Evolutionary conservation across 176 grass and related monocot genomes (phyloP).

Genomic region (Ananas comosus): DNA sequence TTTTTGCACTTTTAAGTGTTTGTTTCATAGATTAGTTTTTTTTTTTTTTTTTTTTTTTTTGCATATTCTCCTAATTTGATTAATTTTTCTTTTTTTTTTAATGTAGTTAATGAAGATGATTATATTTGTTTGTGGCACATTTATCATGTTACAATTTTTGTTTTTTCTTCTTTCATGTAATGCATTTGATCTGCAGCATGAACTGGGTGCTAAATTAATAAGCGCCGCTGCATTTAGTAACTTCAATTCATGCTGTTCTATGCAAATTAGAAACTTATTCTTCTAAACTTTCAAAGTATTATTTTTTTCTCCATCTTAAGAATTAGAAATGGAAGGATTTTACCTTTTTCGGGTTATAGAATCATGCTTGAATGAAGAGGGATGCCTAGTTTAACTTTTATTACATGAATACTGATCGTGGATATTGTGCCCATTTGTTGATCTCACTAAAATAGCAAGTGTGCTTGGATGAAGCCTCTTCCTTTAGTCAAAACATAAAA

Average conservation of each 20-base stretch:
- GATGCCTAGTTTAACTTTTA: background rate
- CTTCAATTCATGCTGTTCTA: no score
- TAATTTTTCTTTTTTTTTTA: no score
- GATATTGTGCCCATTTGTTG: background rate
- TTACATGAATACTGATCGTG: background rate
- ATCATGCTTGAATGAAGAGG: background rate
- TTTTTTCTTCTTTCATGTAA: no score
- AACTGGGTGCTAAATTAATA: no score
- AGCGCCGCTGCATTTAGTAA: no score
- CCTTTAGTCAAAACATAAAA: background rate
- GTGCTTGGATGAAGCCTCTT: background rate
- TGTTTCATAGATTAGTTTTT: conserved; percentile 1
- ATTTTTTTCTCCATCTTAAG: background rate
- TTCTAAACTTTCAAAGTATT: background rate
- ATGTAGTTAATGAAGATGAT: no score
- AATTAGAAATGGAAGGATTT: background rate
- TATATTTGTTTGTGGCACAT: no score
- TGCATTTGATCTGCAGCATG: no score
- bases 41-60: conserved; percentile 4
- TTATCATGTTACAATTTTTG: no score
- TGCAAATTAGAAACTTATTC: no score
- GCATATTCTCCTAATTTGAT: no score
- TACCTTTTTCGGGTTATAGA: background rate
- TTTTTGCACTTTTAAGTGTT: background rate
- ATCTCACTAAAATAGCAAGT: background rate